phyloP scores from a whole-genome alignment of 345 rosid genomes.

The Cardiospermum halicacabum region DNA sequence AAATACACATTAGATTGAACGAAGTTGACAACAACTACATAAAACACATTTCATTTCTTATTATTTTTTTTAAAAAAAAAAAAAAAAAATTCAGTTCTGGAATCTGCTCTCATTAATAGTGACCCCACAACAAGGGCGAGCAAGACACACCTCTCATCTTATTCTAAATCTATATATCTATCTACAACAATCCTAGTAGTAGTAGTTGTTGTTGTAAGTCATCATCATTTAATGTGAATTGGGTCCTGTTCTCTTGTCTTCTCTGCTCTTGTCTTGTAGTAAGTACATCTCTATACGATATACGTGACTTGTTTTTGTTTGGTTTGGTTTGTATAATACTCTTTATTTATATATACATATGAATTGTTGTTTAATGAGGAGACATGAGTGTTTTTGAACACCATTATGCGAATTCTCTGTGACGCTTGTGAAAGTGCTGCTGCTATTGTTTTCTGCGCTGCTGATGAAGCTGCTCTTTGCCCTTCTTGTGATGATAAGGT shows the following conservation, averaged over 20 bases:
- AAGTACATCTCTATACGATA: neutral
- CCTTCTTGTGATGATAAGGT: conserved; percentile 76
- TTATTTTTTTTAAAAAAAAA: too few species aligned
- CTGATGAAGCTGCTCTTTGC: conserved; percentile 87
- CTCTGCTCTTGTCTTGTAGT: neutral
- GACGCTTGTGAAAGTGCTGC: conserved; percentile 88
- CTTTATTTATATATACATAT: neutral
- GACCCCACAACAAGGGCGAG: neutral
- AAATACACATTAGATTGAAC: neutral
- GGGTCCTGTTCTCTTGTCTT: neutral
- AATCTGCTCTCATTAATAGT: neutral
- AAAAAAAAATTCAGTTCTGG: neutral
- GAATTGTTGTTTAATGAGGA: conserved; percentile 13
- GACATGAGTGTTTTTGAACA: conserved; percentile 34
- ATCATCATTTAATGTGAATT: too few species aligned
- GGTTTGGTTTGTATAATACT: neutral
- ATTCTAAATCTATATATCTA: neutral
- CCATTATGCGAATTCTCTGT: conserved; percentile 70
- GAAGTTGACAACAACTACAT: conserved; percentile 4
- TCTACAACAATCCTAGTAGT: neutral
- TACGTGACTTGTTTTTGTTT: neutral
- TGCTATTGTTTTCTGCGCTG: conserved; percentile 85
- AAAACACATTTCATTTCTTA: neutral
- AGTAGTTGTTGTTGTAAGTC: neutral
- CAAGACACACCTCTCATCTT: neutral